Evolutionary conservation across 2,329 filamentous ascomycete species (phyloP).

Genomic region (Nemania sp.): DNA sequence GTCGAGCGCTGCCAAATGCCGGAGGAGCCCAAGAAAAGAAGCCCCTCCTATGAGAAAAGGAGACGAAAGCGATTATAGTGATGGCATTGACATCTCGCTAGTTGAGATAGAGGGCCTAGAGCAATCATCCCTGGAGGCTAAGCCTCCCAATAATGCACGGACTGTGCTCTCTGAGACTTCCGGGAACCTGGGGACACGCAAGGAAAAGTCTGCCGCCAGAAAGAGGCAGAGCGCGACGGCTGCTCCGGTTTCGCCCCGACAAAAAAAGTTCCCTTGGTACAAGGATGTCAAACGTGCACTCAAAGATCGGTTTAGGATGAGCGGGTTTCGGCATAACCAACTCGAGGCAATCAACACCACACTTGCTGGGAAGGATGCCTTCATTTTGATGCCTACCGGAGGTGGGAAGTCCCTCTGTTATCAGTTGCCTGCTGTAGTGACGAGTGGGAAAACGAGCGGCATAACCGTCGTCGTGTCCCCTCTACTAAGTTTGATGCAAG

Average conservation of each 20-base stretch:
- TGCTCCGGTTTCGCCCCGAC: slow-evolving; percentile 59
- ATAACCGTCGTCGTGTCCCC: slow-evolving; percentile 97
- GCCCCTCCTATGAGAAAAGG: slow-evolving; percentile 38
- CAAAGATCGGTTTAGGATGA: slow-evolving; percentile 84
- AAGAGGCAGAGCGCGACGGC: slow-evolving; percentile 50
- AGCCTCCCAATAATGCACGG: slow-evolving; percentile 47
- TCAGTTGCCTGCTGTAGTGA: slow-evolving; percentile 88
- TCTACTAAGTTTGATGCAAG: slow-evolving; percentile 94
- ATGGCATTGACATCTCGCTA: slow-evolving; percentile 65
- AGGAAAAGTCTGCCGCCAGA: slow-evolving; percentile 51
- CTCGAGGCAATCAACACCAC: slow-evolving; percentile 97
- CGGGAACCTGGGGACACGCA: slow-evolving; percentile 57
- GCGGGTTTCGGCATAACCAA: slow-evolving; percentile 90
- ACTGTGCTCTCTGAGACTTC: slow-evolving; percentile 62
- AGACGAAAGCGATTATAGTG: slow-evolving; percentile 60
- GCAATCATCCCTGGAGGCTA: slow-evolving; percentile 52
- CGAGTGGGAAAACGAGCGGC: slow-evolving; percentile 82
- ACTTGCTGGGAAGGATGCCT: slow-evolving; percentile 85
- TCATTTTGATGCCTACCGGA: slow-evolving; percentile 97
- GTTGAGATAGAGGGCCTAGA: slow-evolving; percentile 63
- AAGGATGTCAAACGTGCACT: slow-evolving; percentile 84
- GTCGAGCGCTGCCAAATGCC: slow-evolving; percentile 32
- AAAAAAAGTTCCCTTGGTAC: slow-evolving; percentile 83
- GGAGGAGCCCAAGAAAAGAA: slow-evolving; percentile 43
- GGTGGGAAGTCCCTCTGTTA: slow-evolving; percentile 98